These are phyloP conservation scores for Cryptococcus neoformans DNA, from an alignment of 1,284 basidiomycete species.

Conservation along the genomic window DNA sequence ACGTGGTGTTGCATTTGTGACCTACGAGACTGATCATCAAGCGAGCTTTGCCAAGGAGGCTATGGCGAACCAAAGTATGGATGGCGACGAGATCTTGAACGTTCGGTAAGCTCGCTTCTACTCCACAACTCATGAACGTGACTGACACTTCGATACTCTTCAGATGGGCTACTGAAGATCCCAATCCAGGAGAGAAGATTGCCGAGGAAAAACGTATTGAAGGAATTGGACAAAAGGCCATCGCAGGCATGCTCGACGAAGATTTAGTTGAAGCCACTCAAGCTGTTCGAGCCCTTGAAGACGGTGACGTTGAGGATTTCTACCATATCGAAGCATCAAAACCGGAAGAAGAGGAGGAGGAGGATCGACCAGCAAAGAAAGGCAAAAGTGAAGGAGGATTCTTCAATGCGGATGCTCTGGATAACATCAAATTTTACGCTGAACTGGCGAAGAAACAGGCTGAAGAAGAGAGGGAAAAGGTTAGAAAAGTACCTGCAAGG, in stretches of 20 bases:
- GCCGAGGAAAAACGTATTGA: constrained; percentile 77
- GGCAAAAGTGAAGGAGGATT: constrained; percentile 52
- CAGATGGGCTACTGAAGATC: constrained; percentile 91
- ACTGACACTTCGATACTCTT: no score
- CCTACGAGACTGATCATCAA: constrained; percentile 78
- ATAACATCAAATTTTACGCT: constrained; percentile 76
- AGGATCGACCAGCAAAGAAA: constrained; percentile 49
- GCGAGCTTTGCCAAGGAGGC: constrained; percentile 98
- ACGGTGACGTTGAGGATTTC: constrained; percentile 51
- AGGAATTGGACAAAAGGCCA: constrained; percentile 76
- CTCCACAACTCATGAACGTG: not conserved
- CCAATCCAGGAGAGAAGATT: constrained; percentile 82
- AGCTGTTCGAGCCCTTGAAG: constrained; percentile 75
- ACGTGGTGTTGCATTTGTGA: constrained; percentile 95
- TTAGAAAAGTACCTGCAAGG: constrained; percentile 21
- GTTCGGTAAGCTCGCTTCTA: constrained; percentile 59
- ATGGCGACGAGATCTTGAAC: constrained; percentile 97
- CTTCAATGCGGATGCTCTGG: constrained; percentile 72
- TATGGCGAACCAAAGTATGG: constrained; percentile 97
- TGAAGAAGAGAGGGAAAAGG: constrained; percentile 14
- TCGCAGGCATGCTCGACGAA: constrained; percentile 63
- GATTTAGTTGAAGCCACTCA: constrained; percentile 82
- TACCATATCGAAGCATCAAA: constrained; percentile 42
- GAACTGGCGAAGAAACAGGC: constrained; percentile 36
- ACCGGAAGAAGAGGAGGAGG: constrained; percentile 12